Evolutionary conservation across 106 monocot species (phyloP), one percentile per base, ranked within the genome.

Genomic region (Dendrobium chrysotoxum): DNA sequence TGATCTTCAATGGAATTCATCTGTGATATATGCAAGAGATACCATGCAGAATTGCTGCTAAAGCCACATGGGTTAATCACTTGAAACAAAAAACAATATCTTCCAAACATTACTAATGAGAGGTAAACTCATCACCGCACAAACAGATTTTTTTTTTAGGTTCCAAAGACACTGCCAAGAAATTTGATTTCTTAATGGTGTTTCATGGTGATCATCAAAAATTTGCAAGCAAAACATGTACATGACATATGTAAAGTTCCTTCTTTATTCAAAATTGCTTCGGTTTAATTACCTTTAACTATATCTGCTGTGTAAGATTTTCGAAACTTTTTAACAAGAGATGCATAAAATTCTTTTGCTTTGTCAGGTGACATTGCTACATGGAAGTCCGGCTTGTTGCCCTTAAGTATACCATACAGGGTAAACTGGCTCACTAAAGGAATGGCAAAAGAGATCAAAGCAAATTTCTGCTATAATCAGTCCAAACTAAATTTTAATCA

Each of bases 321-420:
- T 39, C 80, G 83, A 76, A 96, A 92, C 53, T 90, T 96, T 28
- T 93, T 89, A 80, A 96, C 92, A 64, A 96, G 65, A 45, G 87
- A 88, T 75, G 85, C 85, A 90, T 96, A 96, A 66, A 93, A 94
- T 44, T 72, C 80, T 40, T 88, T 93, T 80, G 96, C 96, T 84
- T 84, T 87, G 26, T 90, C 83, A 81, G 96, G 92, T 80, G 90
- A 87, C 96, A 96, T 96, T 10, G 96, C 92, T 21, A 92, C 86
- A 84, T 96, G 96, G 86, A 96, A 96, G 87, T 96, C 96, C 54
- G 96, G 96, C 75, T 94, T 96, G 81, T 96, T 96, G 20, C 96
- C 96, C 83, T 96, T 96, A 21, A 96, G 80, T 75, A 90, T 82
- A 7, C 96, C 96, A 85, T 92, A 96, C 46, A 96, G 85, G 26